These are phyloP conservation scores for Phanerochaete sordida DNA, from an alignment of 768 basidiomycete species.

Conservation along the genomic window DNA sequence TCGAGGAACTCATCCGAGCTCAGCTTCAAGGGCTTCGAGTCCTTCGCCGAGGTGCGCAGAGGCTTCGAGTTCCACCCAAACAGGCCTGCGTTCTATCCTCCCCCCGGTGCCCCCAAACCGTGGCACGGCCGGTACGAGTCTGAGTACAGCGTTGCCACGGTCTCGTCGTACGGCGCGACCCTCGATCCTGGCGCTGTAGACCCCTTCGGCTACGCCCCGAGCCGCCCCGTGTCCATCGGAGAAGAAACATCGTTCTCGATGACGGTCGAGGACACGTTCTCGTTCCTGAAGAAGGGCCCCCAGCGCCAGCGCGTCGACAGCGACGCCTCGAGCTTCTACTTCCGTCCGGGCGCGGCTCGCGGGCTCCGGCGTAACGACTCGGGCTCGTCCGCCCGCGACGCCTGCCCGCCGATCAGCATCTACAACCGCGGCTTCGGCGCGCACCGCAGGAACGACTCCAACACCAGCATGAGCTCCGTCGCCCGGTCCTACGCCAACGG, in stretches of 20 bases:
- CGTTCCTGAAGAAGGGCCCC: slow-evolving; percentile 43
- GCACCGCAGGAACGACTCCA: slow-evolving; percentile 54
- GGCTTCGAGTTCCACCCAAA: slow-evolving; percentile 70
- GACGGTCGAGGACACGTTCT: slow-evolving; percentile 71
- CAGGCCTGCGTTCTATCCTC: slow-evolving; percentile 63
- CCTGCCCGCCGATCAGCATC: slow-evolving; percentile 65
- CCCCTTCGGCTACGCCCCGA: slow-evolving; percentile 71
- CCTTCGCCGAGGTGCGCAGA: slow-evolving; percentile 75
- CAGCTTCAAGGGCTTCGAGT: slow-evolving; percentile 71
- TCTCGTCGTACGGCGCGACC: slow-evolving; percentile 74
- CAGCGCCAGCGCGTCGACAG: slow-evolving; percentile 61
- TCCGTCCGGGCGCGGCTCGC: slow-evolving; percentile 44
- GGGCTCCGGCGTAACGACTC: slow-evolving; percentile 62
- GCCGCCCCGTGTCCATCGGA: slow-evolving; percentile 44
- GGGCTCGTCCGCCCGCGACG: slow-evolving; percentile 44
- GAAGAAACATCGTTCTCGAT: slow-evolving; percentile 58
- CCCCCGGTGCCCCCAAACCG: slow-evolving; percentile 35
- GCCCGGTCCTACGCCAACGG: slow-evolving; percentile 55
- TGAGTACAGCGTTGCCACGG: slow-evolving; percentile 68
- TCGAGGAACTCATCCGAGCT: slow-evolving; percentile 42
- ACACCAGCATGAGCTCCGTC: slow-evolving; percentile 53
- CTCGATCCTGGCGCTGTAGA: slow-evolving; percentile 59
- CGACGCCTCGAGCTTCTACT: slow-evolving; percentile 77
- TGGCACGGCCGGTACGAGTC: slow-evolving; percentile 53
- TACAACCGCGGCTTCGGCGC: slow-evolving; percentile 64